These are phyloP conservation scores for Diplodia mutila DNA, from an alignment of 2,329 filamentous ascomycete genomes.

Conservation along the genomic window DNA sequence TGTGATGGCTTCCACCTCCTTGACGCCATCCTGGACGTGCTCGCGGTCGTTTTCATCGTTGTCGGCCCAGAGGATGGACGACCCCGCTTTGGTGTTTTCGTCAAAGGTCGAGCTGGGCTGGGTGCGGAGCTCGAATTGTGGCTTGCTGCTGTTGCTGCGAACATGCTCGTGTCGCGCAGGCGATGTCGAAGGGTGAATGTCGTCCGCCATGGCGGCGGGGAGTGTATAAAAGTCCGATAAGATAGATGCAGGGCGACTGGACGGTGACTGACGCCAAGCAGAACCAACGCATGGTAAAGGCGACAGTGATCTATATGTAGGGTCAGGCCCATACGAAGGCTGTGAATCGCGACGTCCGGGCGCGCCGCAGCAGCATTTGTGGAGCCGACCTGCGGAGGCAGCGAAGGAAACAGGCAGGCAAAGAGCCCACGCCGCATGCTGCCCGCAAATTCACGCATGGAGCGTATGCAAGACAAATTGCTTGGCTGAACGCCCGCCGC, in stretches of 20 bases:
- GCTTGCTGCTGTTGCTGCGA: no score
- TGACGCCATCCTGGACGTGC: not conserved
- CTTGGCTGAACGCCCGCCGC: constrained; percentile 8
- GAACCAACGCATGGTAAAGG: not conserved
- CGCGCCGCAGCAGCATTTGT: not conserved
- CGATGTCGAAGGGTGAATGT: not conserved
- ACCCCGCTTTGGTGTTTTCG: not conserved
- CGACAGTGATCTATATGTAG: constrained; percentile 15
- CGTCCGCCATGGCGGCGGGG: not conserved
- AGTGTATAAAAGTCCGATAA: no score
- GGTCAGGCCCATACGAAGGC: not conserved
- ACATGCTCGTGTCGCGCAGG: not conserved
- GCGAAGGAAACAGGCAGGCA: not conserved
- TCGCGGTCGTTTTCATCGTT: not conserved
- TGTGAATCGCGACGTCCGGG: not conserved
- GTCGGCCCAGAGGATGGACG: constrained; percentile 7
- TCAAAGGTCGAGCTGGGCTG: not conserved
- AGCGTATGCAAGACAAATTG: not conserved
- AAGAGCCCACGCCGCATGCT: not conserved
- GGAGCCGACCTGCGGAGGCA: not conserved
- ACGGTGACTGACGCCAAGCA: not conserved
- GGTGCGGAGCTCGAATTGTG: not conserved
- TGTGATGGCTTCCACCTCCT: constrained; percentile 11
- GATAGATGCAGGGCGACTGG: not conserved
- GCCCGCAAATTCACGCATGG: not conserved